Conservation (phyloP, 2,329 filamentous ascomycete genomes). For the Madurella fahalii region DNA sequence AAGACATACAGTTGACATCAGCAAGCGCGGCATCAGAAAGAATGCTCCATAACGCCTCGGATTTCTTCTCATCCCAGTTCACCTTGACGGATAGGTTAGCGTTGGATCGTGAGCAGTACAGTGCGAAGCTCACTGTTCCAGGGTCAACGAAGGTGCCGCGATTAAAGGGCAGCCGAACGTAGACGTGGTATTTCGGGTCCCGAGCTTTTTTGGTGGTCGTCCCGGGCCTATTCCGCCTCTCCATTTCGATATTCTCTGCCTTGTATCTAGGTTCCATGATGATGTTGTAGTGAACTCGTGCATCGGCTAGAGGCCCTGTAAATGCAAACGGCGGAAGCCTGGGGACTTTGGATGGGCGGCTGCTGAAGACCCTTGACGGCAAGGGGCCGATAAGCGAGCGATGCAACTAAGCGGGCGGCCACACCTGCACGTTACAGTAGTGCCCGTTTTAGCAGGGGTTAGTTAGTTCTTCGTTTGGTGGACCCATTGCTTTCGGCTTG, state of each 20-base stretch:
- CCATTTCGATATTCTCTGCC: slow-evolving; percentile 4
- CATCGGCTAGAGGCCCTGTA: slow-evolving; percentile 5
- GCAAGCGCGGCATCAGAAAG: slow-evolving; percentile 77
- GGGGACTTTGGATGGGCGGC: not conserved
- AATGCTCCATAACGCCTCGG: slow-evolving; percentile 84
- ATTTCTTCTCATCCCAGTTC: slow-evolving; percentile 83
- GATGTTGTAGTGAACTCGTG: not conserved
- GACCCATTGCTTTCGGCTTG: not conserved
- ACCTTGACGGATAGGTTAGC: slow-evolving; percentile 51
- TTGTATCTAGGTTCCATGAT: slow-evolving; percentile 6
- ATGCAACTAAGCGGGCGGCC: slow-evolving; percentile 6
- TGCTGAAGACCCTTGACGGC: not conserved
- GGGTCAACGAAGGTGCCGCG: slow-evolving; percentile 88
- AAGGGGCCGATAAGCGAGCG: not conserved
- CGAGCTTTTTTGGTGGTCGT: slow-evolving; percentile 2
- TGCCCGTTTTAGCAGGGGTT: too few species aligned
- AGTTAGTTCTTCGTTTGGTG: not conserved
- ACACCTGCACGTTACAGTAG: too few species aligned
- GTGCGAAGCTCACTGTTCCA: slow-evolving; percentile 59
- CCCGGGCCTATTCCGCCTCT: slow-evolving; percentile 9
- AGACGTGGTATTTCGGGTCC: slow-evolving; percentile 66
- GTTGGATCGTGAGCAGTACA: slow-evolving; percentile 13
- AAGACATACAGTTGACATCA: slow-evolving; percentile 76
- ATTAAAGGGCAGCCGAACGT: slow-evolving; percentile 84
- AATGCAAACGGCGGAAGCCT: not conserved